These are phyloP conservation scores for Afroboletus lepidellus DNA, from an alignment of 1,284 basidiomycete species.

Conservation along the genomic window DNA sequence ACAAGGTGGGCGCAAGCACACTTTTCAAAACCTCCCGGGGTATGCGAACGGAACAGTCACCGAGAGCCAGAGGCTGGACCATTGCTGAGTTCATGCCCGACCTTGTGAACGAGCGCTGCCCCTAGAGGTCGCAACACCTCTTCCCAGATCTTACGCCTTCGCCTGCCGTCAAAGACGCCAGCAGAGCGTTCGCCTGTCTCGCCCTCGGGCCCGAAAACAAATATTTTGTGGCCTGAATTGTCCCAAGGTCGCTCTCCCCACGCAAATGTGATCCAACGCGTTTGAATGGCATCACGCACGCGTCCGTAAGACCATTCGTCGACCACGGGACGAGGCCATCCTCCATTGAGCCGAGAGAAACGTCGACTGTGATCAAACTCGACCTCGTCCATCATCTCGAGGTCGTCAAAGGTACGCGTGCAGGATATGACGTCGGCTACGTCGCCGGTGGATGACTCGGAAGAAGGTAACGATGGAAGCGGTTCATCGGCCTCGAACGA, in stretches of 20 bases:
- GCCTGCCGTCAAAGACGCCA: slow-evolving; percentile 43
- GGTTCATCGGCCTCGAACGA: slow-evolving; percentile 38
- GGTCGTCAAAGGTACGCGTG: slow-evolving; percentile 26
- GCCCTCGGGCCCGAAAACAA: slow-evolving; percentile 62
- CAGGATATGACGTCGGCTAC: slow-evolving; percentile 31
- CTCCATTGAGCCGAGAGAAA: slow-evolving; percentile 28
- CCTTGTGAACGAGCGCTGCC: slow-evolving; percentile 61
- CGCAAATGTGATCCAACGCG: slow-evolving; percentile 71
- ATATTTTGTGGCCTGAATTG: slow-evolving; percentile 53
- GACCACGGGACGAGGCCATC: slow-evolving; percentile 54
- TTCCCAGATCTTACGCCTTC: slow-evolving; percentile 54
- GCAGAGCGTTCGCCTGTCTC: slow-evolving; percentile 47
- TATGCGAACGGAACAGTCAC: slow-evolving; percentile 10
- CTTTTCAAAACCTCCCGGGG: slow-evolving; percentile 14
- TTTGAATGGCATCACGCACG: slow-evolving; percentile 67
- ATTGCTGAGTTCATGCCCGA: slow-evolving; percentile 68
- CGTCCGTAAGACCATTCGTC: slow-evolving; percentile 62
- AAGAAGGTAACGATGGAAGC: slow-evolving; percentile 32
- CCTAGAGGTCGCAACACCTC: slow-evolving; percentile 66
- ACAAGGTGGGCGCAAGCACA: not conserved
- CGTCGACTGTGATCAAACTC: slow-evolving; percentile 18
- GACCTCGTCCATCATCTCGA: slow-evolving; percentile 30
- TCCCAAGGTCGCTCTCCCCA: slow-evolving; percentile 69
- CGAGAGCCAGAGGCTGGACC: slow-evolving; percentile 45
- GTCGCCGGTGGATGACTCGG: slow-evolving; percentile 31